Base-by-base conservation (phyloP, 352 stramenopile species). In the Phytophthora ramorum region DNA sequence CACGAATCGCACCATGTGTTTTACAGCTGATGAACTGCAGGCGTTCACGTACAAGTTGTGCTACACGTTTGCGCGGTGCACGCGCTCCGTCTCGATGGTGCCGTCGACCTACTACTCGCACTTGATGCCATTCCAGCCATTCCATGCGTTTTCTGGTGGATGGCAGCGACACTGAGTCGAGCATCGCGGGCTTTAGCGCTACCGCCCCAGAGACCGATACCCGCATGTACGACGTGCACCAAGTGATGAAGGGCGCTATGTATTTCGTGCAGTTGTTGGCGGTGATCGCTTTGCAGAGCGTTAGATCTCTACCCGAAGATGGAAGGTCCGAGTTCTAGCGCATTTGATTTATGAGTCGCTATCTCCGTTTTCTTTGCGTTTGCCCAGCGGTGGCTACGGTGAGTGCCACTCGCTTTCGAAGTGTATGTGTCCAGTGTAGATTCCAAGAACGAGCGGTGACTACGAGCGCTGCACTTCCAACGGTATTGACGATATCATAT, bases 101-200 rank as follows among this genome's bases (percentile, higher is more conserved):
- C 89, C 89, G 22, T 83, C 89, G 0, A 87, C 85, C 7, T 97
- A 96, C 64, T 97, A 97, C 62, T 88, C 90, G 49, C 90, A 97
- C 54, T 63, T 97, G 30, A 66, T 93, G n/a, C n/a, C n/a, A n/a
- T n/a, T n/a, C n/a, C n/a, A n/a, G 51, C 88, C 90, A n/a, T 95
- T 90, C 46, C 84, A 88, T n/a, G 90, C 88, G 8, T 60, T 97
- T 96, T 55, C 55, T 89, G 28, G 58, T 82, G 32, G 86, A 90
- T 32, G 81, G 75, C 9, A 86, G 71, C 54, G 83, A 91, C 44
- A 82, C 76, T 16, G 64, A 61, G 6, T 87, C 78, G 12, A 71
- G 43, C 14, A 51, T 60, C 2, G 81, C 73, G 0, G 62, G 68
- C 4, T 64, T 56, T 14, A 81, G 56, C 47, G 60, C 69, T 16